Percentiles rank a stretch among this genome's conserved stretches.
phyloP scores from a whole-genome alignment of 768 basidiomycete genomes.

The Suillus ampliporus region DNA sequence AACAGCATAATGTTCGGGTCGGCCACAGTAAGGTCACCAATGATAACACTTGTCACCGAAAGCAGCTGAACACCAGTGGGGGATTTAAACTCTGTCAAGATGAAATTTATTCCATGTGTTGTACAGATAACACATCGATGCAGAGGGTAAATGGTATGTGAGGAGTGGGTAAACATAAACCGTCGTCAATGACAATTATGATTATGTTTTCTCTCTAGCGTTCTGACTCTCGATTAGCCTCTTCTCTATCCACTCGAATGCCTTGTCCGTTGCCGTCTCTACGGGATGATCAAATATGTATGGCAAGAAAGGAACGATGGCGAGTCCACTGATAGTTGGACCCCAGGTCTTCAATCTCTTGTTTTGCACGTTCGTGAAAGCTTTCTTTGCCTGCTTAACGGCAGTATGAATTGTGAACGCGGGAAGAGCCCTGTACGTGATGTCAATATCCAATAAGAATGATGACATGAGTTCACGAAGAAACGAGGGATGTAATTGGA shows the following conservation, averaged over 20 bases:
- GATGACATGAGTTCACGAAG: neutral
- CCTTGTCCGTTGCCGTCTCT: conserved; percentile 67
- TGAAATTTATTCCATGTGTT: neutral
- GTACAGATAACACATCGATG: neutral
- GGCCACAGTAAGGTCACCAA: too few species aligned
- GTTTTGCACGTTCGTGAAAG: conserved; percentile 63
- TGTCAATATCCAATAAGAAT: conserved; percentile 5
- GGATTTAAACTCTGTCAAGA: neutral
- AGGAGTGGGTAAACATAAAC: neutral
- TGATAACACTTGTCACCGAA: too few species aligned
- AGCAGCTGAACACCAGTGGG: too few species aligned
- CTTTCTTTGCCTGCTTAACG: conserved; percentile 73
- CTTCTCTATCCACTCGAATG: conserved; percentile 73
- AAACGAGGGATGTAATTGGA: conserved; percentile 3
- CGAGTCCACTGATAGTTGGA: conserved; percentile 74
- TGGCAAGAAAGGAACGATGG: conserved; percentile 75
- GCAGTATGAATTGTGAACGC: conserved; percentile 87
- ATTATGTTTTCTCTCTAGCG: conserved; percentile 36
- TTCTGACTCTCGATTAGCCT: conserved; percentile 50
- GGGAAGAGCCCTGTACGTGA: conserved; percentile 67
- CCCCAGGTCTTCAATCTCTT: conserved; percentile 72
- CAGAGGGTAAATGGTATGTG: neutral
- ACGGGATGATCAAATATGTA: conserved; percentile 84
- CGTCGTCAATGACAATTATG: conserved; percentile 27
- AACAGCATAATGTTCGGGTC: neutral